phyloP scores from a whole-genome alignment of 192 early-diverging fungal genomes.

The Gamsiella multidivaricata region DNA sequence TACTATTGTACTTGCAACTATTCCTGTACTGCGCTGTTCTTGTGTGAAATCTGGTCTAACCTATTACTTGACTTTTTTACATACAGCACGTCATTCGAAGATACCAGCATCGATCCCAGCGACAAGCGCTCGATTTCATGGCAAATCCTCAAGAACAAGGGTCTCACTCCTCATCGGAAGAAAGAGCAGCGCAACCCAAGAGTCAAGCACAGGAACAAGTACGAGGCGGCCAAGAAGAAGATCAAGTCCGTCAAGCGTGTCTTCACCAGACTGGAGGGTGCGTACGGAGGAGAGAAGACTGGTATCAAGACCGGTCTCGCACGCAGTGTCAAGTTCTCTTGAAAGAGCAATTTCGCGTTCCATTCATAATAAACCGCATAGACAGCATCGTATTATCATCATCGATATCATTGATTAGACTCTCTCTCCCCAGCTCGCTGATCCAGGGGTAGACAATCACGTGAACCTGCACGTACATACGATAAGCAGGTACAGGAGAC shows the following conservation, averaged over 20 bases:
- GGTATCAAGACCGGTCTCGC: conserved; percentile 91
- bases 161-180: conserved; percentile 89
- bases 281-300: conserved; percentile 92
- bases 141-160: conserved; percentile 96
- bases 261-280: conserved; percentile 73
- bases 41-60: too few relatives aligned
- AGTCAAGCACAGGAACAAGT: conserved; percentile 91
- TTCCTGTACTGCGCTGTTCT: too few relatives aligned
- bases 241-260: conserved; percentile 81
- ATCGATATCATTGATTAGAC: too few relatives aligned
- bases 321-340: conserved; percentile 81
- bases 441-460: too few relatives aligned
- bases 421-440: too few relatives aligned
- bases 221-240: conserved; percentile 91
- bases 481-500: too few relatives aligned
- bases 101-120: conserved; percentile 52
- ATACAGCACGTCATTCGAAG: conserved; percentile 50
- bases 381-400: neutral
- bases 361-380: neutral
- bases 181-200: conserved; percentile 95
- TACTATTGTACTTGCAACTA: too few relatives aligned
- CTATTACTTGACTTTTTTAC: neutral
- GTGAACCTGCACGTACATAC: too few relatives aligned
- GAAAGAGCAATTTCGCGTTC: neutral
- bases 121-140: conserved; percentile 87